These are phyloP conservation scores for Scedosporium apiospermum DNA, from an alignment of 2,329 filamentous ascomycete genomes.

Conservation along the genomic window DNA sequence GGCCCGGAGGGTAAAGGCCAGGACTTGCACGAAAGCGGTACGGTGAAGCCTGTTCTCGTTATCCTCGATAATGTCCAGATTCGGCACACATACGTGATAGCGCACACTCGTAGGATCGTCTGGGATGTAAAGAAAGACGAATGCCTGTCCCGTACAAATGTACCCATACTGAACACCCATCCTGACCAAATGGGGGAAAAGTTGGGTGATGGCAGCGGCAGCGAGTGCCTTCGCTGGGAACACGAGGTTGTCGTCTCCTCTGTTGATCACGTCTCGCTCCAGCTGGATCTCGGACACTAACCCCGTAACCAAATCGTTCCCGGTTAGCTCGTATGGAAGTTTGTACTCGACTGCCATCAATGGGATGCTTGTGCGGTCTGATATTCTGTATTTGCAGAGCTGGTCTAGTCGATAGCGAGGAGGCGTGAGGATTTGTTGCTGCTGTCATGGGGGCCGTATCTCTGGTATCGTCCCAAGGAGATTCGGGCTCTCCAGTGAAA, in stretches of 20 bases:
- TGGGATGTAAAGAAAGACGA: constrained; percentile 25
- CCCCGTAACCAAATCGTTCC: constrained; percentile 20
- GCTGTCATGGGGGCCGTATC: constrained; percentile 12
- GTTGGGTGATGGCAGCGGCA: constrained; percentile 26
- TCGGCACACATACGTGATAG: constrained; percentile 22
- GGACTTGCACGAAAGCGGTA: constrained; percentile 27
- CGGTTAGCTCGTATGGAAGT: constrained; percentile 25
- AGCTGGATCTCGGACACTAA: constrained; percentile 23
- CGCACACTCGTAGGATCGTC: constrained; percentile 19
- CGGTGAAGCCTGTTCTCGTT: constrained; percentile 22
- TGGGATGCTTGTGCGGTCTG: constrained; percentile 13
- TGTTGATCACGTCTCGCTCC: constrained; percentile 21
- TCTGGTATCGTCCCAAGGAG: constrained; percentile 13
- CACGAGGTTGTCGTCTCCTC: constrained; percentile 18
- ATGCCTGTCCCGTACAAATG: constrained; percentile 22
- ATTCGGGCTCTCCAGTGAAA: constrained; percentile 20
- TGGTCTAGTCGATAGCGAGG: constrained; percentile 19
- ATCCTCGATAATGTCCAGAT: constrained; percentile 21
- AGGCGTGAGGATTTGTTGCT: constrained; percentile 12
- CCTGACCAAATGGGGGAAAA: constrained; percentile 29
- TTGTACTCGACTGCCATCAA: constrained; percentile 27
- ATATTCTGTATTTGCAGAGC: constrained; percentile 16
- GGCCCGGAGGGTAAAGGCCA: constrained; percentile 26
- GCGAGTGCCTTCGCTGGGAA: constrained; percentile 20
- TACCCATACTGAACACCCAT: constrained; percentile 25